Evolutionary conservation across 1,284 basidiomycete species (phyloP), one percentile per base, ranked within the genome.

Genomic region (Filobasidium uniguttulatum): DNA sequence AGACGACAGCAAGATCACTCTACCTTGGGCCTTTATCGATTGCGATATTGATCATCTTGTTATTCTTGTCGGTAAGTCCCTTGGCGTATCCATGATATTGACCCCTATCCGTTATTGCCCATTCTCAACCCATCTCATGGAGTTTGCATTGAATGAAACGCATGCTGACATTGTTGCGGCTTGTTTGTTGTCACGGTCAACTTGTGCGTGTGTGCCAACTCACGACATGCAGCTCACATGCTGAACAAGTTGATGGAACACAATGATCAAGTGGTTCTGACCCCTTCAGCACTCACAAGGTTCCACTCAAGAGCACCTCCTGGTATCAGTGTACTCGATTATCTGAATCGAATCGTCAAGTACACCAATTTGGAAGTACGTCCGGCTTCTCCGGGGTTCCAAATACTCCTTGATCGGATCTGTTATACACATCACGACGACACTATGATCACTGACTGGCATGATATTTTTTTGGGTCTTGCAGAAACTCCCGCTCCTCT

Each of bases 241-340:
- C 79, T 94, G 59, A 79, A 88, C 63, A 81, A 88, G 56, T 73
- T 96, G 58, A 89, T 90, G 69, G 75, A 77, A 55, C 86, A 91
- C 76, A 96, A 96, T 72, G 89, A 96, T 73, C 79, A 79, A 65
- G 88, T 96, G 67, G 57, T 66, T 19, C 57, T 68, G 26, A 71
- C 65, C 1, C 62, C 65, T 6, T 62, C 66, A 56, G 50, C 60
- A 55, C 75, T 96, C 56, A 93, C 90, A 44, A 80, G 88, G 51
- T 96, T 96, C 69, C 90, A 96, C 70, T 93, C 89, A 36, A 77
- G 88, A 56, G 80, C 87, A 8, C 77, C 88, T 3, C 89, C 90
- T 40, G 76, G 73, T 51, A 94, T 94, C 64, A 76, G 75, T 56
- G 80, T 94, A 46, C 71, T 85, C 57, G 90, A 94, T 64, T 96